These are phyloP conservation scores for Cadophora malorum DNA, from an alignment of 2,329 filamentous ascomycete genomes.

Conservation along the genomic window DNA sequence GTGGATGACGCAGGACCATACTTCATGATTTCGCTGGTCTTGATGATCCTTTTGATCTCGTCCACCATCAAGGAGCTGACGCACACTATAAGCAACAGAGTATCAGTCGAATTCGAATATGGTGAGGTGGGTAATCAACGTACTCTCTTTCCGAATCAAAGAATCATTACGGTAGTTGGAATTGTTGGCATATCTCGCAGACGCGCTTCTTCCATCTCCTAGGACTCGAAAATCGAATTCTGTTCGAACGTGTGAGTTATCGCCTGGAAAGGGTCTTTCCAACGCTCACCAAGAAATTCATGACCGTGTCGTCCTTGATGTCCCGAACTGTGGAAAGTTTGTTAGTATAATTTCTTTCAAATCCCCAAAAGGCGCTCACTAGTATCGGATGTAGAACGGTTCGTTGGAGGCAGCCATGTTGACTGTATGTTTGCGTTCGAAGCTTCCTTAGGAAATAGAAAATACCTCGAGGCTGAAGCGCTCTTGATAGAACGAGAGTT, in stretches of 20 bases:
- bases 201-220: conserved; percentile 90
- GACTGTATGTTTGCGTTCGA: conserved; percentile 5
- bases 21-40: conserved; percentile 97
- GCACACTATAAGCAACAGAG: conserved; percentile 72
- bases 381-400: conserved; percentile 95
- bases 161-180: conserved; percentile 99
- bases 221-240: conserved; percentile 97
- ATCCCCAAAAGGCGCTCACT: conserved; percentile 65
- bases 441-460: conserved; percentile 15
- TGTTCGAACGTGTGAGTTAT: conserved; percentile 49
- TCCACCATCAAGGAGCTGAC: conserved; percentile 89
- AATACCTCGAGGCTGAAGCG: conserved; percentile 37
- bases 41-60: conserved; percentile 97
- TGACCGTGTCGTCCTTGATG: conserved; percentile 97
- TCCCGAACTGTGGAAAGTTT: conserved; percentile 72
- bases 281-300: conserved; percentile 83
- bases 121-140: conserved; percentile 46
- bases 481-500: conserved; percentile 12
- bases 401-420: conserved; percentile 59
- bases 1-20: conserved; percentile 50
- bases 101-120: conserved; percentile 27
- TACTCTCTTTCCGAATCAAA: conserved; percentile 98
- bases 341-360: conserved; percentile 28
- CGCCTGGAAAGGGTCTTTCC: background rate
- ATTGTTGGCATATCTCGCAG: conserved; percentile 97